Base-by-base conservation (phyloP, 2,329 filamentous ascomycete species). In the Stemphylium vesicarium region DNA sequence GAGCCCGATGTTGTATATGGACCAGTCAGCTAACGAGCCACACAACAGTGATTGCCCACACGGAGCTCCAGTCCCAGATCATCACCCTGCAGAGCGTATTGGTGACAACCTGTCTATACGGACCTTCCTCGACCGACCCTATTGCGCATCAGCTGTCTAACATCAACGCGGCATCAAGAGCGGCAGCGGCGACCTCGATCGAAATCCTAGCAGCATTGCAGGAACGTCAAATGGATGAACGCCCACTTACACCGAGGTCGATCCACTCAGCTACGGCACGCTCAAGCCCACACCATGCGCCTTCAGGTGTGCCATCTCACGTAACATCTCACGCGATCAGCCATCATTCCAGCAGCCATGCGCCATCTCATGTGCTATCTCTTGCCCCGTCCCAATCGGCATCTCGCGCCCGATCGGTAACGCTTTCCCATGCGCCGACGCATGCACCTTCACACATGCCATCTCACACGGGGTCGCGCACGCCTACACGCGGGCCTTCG, bases 71-170 rank as follows among this genome's bases (percentile, higher is more conserved):
- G 44, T 67, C 69, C 4, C 68, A 74, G 35, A 72, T 75, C 37
- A 75, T 75, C n/a, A 62, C 59, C 8, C 63, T 75, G 1, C 73
- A 75, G 49, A 68, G 62, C 10, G 62, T 67, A 1, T 50, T 75
- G 12, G 64, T 75, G 9, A 68, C 62, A 1, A 73, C 67, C 1
- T 73, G 74, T 48, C 59, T 75, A 2, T 75, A 75, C 47, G 73
- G 73, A 6, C 73, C 73, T 16, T 69, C 69, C 9, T 74, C 70
- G 9, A 50, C 59, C 4, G 65, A 73, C 13, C 57, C 72, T 11
- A 69, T 74, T 47, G 68, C 68, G 10, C 69, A 69, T 49, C 73
- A 74, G 36, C 50, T 75, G 4, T 61, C 62, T 5, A 70, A 60
- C 16, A 53, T 75, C 11, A 57, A 68, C n/a, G 63, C 62, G 29